Evolutionary conservation across 306 rosid genomes (phyloP), one percentile per base, ranked within the genome.

Genomic region (Delonix regia): DNA sequence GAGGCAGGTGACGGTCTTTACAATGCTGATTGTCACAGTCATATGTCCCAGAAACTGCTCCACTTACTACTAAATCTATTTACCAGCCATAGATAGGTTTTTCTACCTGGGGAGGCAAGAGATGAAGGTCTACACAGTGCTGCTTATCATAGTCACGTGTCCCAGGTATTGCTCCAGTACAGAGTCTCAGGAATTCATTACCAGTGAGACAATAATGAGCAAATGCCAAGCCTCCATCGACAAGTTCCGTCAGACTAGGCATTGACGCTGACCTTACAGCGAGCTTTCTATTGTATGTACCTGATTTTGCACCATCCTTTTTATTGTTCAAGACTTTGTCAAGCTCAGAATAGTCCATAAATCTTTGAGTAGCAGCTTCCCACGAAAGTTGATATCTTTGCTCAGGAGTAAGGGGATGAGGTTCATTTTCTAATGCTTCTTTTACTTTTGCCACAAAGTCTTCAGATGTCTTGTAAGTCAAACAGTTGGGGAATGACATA

Each of bases 281-380:
- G 5, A 30, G 69, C 80, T 72, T 87, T 69, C 88, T 28, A 22
- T 80, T 75, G 39, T 80, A 25, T 41, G n/a, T 41, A 60, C 78
- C 67, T 9, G 84, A 60, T 52, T 83, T 81, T 25, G 77, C 68
- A 27, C 81, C 81, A 42, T 84, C 80, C 62, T 69, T 84, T 25
- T 82, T 87, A 25, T 49, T 75, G 71, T 84, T 83, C 81, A 93
- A 71, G 75, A 93, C 38, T 75, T n/a, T 84, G 57, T 91, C 86
- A 44, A 95, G 94, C 69, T 95, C 97, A 5, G 99, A 95, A 78
- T 86, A 88, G 75, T 89, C 93, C 88, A 93, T 85, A 71, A 95
- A 95, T 81, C 99, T 89, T 76, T 93, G 90, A 47, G 99, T 95
- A 28, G 99, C 99, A 51, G 98, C 99, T 85, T 95, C 99, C 99